Base-by-base conservation (phyloP, 208 protist genomes). In the Trypanosoma platydactyli region DNA sequence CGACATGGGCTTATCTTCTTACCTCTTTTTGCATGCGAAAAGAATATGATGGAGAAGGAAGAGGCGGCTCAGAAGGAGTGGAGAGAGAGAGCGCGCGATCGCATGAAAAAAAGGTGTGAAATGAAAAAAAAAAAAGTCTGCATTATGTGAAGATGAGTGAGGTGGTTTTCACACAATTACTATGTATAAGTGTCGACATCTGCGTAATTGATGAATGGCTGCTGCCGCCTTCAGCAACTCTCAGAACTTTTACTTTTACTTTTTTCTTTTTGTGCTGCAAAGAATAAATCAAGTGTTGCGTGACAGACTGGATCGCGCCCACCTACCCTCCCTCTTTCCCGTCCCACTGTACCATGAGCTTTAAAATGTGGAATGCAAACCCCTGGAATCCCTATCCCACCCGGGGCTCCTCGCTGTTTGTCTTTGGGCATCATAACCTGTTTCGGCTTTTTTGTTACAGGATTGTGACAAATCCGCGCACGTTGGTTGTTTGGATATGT, bases 401-500 rank as follows among this genome's bases (percentile, higher is more conserved):
- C 5, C 15, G 40, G 22, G 64, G 54, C 46, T 53, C 58, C 33
- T 62, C 64, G 22, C 53, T 71, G 5, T 49, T 60, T 40, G 3
- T 51, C n/a, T 71, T 71, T 53, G 5, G 48, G 9, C 45, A 62
- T 33, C 33, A 40, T 16, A 54, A 58, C 27, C 29, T 24, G 0
- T 20, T 71, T 38, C 67, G 77, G 16, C 56, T 35, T 7, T n/a
- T 27, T 0, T 76, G 54, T 18, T 60, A 38, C n/a, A 55, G 66
- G 24, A 27, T 60, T n/a, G 44, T 68, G 11, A 44, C 58, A 3
- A 48, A 68, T 54, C 24, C n/a, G 0, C 48, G 45, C 15, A 74
- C 48, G 30, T 64, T 52, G 7, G 46, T 53, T 25, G 15, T 67
- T 5, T 83, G 81, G 77, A 25, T 49, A n/a, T 55, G 50, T 0